A percentile compares a stretch with the other conserved stretches of the same genome.
Conservation (phyloP, 192 early-diverging fungal species). For the Coemansia sp. region DNA sequence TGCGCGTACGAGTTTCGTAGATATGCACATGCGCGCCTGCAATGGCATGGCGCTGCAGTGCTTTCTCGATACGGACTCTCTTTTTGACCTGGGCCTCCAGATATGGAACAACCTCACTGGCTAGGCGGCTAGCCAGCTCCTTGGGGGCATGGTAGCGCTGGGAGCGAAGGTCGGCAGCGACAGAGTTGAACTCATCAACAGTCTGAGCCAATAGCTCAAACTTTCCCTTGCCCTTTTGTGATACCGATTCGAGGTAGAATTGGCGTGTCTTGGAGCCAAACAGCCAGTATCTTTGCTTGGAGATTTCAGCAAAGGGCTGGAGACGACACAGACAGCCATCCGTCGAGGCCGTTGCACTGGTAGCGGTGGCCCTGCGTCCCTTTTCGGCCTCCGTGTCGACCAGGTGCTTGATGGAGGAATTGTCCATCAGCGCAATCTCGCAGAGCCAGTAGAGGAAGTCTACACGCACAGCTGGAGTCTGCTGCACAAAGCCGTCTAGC, state of each 20-base stretch:
- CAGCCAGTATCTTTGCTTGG: conserved; percentile 52
- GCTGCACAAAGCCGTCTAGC: conserved; percentile 30
- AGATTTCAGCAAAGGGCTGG: conserved; percentile 41
- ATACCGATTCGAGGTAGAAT: conserved; percentile 35
- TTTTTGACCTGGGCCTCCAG: conserved; percentile 30
- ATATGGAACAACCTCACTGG: conserved; percentile 30
- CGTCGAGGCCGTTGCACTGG: neutral
- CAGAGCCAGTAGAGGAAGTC: conserved; percentile 47
- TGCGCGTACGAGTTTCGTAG: conserved; percentile 51
- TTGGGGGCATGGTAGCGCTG: conserved; percentile 32
- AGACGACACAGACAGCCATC: conserved; percentile 17
- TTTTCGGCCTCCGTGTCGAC: conserved; percentile 31
- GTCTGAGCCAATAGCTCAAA: conserved; percentile 47
- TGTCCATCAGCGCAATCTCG: conserved; percentile 35
- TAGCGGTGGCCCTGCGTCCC: conserved; percentile 17
- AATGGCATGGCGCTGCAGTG: conserved; percentile 35
- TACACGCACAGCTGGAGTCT: conserved; percentile 31
- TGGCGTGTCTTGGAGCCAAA: conserved; percentile 48
- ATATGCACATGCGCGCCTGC: conserved; percentile 43
- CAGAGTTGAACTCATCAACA: conserved; percentile 25
- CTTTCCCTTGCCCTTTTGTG: conserved; percentile 29
- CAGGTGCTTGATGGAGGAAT: conserved; percentile 33
- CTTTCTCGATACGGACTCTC: conserved; percentile 30
- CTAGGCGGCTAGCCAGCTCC: conserved; percentile 24
- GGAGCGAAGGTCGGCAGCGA: conserved; percentile 18